A percentile compares a stretch with the other conserved stretches of the same genome.
phyloP scores from a whole-genome alignment of 75 land plant species.

The Larix kaempferi region DNA sequence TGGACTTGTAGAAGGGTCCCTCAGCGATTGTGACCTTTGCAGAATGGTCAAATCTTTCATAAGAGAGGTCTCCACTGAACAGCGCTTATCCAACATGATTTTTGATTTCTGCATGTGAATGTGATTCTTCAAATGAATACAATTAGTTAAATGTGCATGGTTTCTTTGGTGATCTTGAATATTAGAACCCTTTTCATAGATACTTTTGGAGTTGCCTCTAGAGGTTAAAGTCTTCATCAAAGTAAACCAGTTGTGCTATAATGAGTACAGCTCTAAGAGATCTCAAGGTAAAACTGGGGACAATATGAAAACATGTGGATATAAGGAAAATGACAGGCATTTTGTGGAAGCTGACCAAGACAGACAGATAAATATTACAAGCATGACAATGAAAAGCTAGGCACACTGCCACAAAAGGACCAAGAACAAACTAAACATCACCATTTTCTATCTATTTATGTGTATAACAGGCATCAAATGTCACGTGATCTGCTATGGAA shows the following conservation, averaged over 20 bases:
- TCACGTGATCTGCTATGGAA: background rate
- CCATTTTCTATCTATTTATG: background rate
- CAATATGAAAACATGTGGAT: background rate
- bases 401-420: background rate
- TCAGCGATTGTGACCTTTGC: constrained; percentile 63
- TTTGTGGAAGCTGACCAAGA: constrained; percentile 3
- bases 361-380: constrained; percentile 1
- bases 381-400: background rate
- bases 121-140: constrained; percentile 88
- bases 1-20: constrained; percentile 81
- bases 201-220: constrained; percentile 22
- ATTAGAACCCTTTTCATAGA: constrained; percentile 40
- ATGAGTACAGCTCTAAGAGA: background rate
- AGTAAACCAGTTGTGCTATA: background rate
- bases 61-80: constrained; percentile 33
- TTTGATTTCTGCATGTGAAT: constrained; percentile 60
- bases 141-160: constrained; percentile 88
- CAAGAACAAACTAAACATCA: background rate
- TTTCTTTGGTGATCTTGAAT: constrained; percentile 61
- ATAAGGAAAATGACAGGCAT: constrained; percentile 6
- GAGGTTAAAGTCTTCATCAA: constrained; percentile 32
- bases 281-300: constrained; percentile 2
- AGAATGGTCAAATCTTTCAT: constrained; percentile 77
- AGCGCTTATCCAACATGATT: constrained; percentile 27
- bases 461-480: background rate